A percentile compares a stretch with the other conserved stretches of the same genome.
These are phyloP conservation scores for Saccharomyces jurei DNA, from an alignment of 805 yeast genomes.

Conservation along the genomic window DNA sequence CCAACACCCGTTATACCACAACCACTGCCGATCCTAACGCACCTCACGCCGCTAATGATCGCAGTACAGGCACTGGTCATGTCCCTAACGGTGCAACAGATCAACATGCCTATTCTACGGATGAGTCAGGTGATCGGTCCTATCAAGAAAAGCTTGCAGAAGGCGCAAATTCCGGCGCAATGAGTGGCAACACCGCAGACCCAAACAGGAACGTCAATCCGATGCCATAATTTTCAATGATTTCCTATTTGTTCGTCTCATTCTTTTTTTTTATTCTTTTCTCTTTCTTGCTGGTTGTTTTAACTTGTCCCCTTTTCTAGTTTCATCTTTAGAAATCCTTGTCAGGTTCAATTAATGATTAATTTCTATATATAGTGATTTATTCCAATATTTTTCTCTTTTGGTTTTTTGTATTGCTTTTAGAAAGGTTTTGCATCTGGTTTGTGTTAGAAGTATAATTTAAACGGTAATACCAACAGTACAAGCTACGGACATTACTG, in stretches of 20 bases:
- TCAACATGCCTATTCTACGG: slow-evolving; percentile 9
- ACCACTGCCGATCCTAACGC: background rate
- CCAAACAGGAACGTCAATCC: background rate
- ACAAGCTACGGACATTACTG: too few relatives aligned
- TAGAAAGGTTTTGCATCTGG: too few relatives aligned
- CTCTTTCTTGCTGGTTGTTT: background rate
- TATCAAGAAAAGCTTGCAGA: slow-evolving; percentile 9
- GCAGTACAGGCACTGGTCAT: background rate
- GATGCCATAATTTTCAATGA: background rate
- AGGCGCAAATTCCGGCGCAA: background rate
- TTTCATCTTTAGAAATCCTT: background rate
- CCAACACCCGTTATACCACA: background rate
- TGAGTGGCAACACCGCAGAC: slow-evolving; percentile 6
- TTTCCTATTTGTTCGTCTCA: background rate
- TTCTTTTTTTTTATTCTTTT: background rate
- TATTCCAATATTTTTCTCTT: background rate
- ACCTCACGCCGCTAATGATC: background rate
- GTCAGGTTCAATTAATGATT: background rate
- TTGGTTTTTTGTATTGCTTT: background rate
- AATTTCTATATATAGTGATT: background rate
- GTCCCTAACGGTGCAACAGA: slow-evolving; percentile 1
- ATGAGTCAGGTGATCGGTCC: slow-evolving; percentile 1
- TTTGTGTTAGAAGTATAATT: too few relatives aligned
- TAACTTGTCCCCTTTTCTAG: background rate
- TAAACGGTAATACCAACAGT: too few relatives aligned